Evolutionary conservation across 106 monocot species (phyloP).

Genomic region (Chionographis japonica): DNA sequence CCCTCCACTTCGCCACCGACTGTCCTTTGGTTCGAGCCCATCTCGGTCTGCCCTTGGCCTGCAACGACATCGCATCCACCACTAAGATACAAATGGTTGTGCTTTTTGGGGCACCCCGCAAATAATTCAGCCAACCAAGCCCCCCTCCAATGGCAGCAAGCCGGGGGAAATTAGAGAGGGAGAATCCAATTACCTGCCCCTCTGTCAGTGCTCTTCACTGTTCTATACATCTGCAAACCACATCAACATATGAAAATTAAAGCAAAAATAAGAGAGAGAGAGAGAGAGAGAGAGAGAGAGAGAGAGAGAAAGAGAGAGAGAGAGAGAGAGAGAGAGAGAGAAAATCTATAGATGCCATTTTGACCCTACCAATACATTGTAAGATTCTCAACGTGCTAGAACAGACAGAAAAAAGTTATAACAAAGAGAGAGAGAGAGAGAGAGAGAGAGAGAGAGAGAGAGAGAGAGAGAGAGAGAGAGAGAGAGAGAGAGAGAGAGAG

Average conservation of each 20-base stretch:
- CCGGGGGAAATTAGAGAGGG: background rate
- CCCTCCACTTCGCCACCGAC: conserved; percentile 19
- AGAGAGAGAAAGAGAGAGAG: background rate
- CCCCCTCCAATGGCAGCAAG: background rate
- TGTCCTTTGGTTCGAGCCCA: conserved; percentile 33
- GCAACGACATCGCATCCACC: conserved; percentile 5
- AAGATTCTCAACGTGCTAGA: no score
- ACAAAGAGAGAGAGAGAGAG: no score
- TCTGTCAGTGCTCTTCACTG: conserved; percentile 75
- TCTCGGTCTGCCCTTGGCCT: conserved; percentile 39
- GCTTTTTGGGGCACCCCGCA: conserved; percentile 12
- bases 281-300: background rate
- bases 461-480: no score
- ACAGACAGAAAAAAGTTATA: no score
- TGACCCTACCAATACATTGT: conserved; percentile 26
- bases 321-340: conserved; percentile 3
- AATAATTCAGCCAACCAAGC: conserved; percentile 20
- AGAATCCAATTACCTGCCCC: conserved; percentile 22
- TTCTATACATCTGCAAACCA: conserved; percentile 81
- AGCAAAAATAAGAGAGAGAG: background rate
- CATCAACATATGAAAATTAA: no score
- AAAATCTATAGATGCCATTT: conserved; percentile 28
- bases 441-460: no score
- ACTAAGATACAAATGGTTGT: conserved; percentile 17
- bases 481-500: no score